These are phyloP conservation scores for Colletotrichum plurivorum DNA, from an alignment of 2,329 filamentous ascomycete genomes.

Conservation along the genomic window DNA sequence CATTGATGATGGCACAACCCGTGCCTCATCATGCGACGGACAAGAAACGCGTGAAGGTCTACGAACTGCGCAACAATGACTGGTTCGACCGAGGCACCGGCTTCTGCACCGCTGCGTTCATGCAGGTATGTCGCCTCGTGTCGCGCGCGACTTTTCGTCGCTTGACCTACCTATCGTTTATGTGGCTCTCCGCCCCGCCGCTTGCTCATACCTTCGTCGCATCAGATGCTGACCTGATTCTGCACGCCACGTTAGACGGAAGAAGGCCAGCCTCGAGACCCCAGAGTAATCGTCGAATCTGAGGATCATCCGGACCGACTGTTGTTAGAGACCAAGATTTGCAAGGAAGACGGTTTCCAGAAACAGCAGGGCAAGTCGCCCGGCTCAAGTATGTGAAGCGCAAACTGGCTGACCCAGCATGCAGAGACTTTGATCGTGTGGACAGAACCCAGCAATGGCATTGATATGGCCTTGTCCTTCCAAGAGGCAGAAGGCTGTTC, in stretches of 20 bases:
- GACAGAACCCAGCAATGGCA: slow-evolving; percentile 87
- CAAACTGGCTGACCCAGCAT: slow-evolving; percentile 46
- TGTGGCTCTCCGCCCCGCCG: slow-evolving; percentile 24
- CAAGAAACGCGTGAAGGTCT: slow-evolving; percentile 93
- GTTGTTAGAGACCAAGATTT: slow-evolving; percentile 89
- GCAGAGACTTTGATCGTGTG: slow-evolving; percentile 97
- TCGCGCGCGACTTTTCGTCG: slow-evolving; percentile 28
- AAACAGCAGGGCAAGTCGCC: slow-evolving; percentile 88
- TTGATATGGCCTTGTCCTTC: slow-evolving; percentile 98
- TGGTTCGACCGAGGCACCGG: slow-evolving; percentile 99
- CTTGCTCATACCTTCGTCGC: neutral
- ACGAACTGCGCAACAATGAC: slow-evolving; percentile 98
- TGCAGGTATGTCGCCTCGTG: slow-evolving; percentile 71
- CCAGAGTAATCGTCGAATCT: slow-evolving; percentile 90
- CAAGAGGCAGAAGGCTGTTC: slow-evolving; percentile 97
- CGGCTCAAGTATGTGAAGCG: slow-evolving; percentile 44
- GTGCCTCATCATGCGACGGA: slow-evolving; percentile 78
- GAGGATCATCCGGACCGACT: slow-evolving; percentile 90
- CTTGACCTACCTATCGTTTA: neutral
- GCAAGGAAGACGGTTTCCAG: slow-evolving; percentile 95
- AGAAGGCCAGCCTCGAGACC: slow-evolving; percentile 79
- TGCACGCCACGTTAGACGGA: slow-evolving; percentile 59
- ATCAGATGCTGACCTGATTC: slow-evolving; percentile 27
- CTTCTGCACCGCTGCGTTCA: slow-evolving; percentile 86
- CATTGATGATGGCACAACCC: slow-evolving; percentile 79